These are phyloP conservation scores for Beauveria asiatica DNA, from an alignment of 2,329 filamentous ascomycete genomes.

Conservation along the genomic window DNA sequence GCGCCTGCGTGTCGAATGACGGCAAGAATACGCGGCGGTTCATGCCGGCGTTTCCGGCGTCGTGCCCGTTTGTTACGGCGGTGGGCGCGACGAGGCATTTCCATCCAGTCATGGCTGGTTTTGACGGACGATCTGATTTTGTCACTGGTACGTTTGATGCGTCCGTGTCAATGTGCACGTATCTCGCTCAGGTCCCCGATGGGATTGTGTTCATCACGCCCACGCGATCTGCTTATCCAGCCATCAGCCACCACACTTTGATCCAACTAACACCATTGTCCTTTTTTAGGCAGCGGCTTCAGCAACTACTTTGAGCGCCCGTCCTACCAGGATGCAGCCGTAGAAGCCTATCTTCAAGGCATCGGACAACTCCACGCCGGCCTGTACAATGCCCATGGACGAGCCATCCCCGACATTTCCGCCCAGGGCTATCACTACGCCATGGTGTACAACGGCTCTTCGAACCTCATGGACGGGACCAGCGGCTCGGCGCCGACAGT, in stretches of 20 bases:
- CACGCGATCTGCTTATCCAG: too few relatives aligned
- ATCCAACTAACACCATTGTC: background rate
- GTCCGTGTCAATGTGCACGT: too few relatives aligned
- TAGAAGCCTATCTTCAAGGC: slow-evolving; percentile 32
- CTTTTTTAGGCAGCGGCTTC: background rate
- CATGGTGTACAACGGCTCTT: slow-evolving; percentile 17
- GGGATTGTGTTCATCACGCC: background rate
- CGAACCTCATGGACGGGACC: slow-evolving; percentile 1
- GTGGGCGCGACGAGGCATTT: slow-evolving; percentile 42
- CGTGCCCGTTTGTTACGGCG: slow-evolving; percentile 47
- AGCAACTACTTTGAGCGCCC: slow-evolving; percentile 24
- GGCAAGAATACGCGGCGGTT: slow-evolving; percentile 28
- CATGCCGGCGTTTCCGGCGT: slow-evolving; percentile 19
- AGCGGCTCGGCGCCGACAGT: slow-evolving; percentile 54
- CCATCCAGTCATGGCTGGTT: slow-evolving; percentile 38
- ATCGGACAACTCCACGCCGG: slow-evolving; percentile 40
- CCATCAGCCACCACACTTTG: too few relatives aligned
- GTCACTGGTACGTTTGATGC: background rate
- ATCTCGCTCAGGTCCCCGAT: too few relatives aligned
- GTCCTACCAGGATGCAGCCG: slow-evolving; percentile 14
- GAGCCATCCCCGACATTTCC: slow-evolving; percentile 54
- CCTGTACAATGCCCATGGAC: slow-evolving; percentile 39
- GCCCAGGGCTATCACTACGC: slow-evolving; percentile 37
- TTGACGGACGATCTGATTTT: slow-evolving; percentile 39
- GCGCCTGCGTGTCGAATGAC: slow-evolving; percentile 4